Evolutionary conservation across 1,284 basidiomycete genomes (phyloP).

Genomic region (Chiua sp.): DNA sequence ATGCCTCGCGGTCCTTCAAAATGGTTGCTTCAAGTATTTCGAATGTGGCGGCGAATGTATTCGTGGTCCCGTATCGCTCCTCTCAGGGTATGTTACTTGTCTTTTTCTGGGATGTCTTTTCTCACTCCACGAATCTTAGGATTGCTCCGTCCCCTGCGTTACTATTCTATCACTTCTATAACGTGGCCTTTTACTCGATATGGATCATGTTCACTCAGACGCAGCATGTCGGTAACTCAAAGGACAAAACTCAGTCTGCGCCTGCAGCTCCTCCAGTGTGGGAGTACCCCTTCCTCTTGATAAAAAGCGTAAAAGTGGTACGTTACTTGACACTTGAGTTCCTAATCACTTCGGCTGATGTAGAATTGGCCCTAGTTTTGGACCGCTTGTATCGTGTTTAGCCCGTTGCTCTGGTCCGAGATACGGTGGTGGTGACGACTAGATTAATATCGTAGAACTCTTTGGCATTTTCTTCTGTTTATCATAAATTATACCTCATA

Average conservation of each 20-base stretch:
- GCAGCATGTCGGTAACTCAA: constrained; percentile 33
- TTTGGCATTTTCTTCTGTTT: neutral
- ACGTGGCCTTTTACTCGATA: constrained; percentile 93
- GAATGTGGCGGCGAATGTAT: constrained; percentile 92
- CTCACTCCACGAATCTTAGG: constrained; percentile 41
- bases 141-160: constrained; percentile 79
- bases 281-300: constrained; percentile 50
- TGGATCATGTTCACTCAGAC: constrained; percentile 85
- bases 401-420: constrained; percentile 90
- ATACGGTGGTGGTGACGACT: constrained; percentile 56
- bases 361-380: constrained; percentile 66
- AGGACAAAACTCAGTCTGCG: constrained; percentile 16
- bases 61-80: constrained; percentile 86
- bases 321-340: constrained; percentile 14
- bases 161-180: constrained; percentile 94
- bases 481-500: constrained; percentile 17
- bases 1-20: constrained; percentile 82
- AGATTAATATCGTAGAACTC: constrained; percentile 1
- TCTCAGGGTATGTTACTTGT: constrained; percentile 69
- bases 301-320: constrained; percentile 49
- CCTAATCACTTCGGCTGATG: constrained; percentile 10
- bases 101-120: neutral
- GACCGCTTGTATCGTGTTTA: constrained; percentile 86
- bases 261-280: constrained; percentile 37
- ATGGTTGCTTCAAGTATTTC: constrained; percentile 98